Evolutionary conservation across 805 yeast genomes (phyloP).

Genomic region (Yarrowia osloensis): DNA sequence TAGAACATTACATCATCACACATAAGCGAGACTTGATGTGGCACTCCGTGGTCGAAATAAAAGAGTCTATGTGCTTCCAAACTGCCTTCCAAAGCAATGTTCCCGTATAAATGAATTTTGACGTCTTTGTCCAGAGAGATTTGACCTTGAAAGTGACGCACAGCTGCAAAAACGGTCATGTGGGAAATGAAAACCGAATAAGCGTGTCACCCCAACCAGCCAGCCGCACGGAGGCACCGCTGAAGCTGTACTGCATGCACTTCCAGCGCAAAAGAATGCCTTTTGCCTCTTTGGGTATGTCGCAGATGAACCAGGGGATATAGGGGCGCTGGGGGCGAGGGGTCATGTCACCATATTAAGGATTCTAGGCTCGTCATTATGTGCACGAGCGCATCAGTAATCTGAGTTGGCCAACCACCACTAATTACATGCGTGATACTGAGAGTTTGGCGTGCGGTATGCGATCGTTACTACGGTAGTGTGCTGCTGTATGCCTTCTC

Average conservation of each 20-base stretch:
- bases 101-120: not conserved
- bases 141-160: not conserved
- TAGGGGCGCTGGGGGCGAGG: not conserved
- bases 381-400: too few relatives aligned
- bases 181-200: conserved; percentile 2
- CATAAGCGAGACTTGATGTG: not conserved
- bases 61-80: conserved; percentile 1
- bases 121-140: not conserved
- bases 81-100: conserved; percentile 4
- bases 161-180: not conserved
- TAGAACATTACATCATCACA: not conserved
- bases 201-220: not conserved
- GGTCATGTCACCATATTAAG: too few relatives aligned
- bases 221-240: too few relatives aligned
- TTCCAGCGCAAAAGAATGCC: not conserved
- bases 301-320: not conserved
- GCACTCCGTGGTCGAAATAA: not conserved
- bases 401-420: too few relatives aligned
- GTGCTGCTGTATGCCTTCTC: too few relatives aligned
- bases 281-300: conserved; percentile 1
- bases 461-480: too few relatives aligned
- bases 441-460: too few relatives aligned
- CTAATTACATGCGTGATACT: too few relatives aligned
- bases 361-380: too few relatives aligned
- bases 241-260: too few relatives aligned